Conservation (phyloP, 1,284 basidiomycete genomes). For the Cystobasidium pallidum region DNA sequence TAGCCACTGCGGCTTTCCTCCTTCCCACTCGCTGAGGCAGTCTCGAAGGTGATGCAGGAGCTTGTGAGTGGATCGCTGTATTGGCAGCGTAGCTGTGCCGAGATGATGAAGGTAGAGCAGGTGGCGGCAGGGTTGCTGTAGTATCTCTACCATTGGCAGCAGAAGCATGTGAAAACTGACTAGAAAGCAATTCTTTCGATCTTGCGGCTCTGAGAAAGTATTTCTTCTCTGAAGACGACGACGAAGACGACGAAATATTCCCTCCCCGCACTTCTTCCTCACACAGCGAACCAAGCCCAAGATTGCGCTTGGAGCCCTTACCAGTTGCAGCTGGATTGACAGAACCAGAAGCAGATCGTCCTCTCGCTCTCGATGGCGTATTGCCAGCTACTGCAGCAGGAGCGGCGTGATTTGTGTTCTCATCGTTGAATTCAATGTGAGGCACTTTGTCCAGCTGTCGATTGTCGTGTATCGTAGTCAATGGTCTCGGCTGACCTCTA, state of each 20-base stretch:
- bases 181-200: conserved; percentile 34
- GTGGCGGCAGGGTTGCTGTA: conserved; percentile 21
- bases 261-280: conserved; percentile 11
- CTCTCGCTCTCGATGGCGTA: neutral
- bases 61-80: neutral
- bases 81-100: neutral
- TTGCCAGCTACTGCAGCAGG: neutral
- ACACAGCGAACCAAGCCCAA: neutral
- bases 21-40: conserved; percentile 17
- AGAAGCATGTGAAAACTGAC: conserved; percentile 19
- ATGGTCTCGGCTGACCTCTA: conserved; percentile 22
- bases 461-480: conserved; percentile 39
- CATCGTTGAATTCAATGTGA: conserved; percentile 30
- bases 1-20: conserved; percentile 33
- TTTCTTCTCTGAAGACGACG: conserved; percentile 9
- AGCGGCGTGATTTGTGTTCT: conserved; percentile 36
- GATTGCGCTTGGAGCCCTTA: conserved; percentile 3
- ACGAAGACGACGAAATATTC: conserved; percentile 20
- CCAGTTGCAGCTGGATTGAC: conserved; percentile 1
- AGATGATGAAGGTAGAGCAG: conserved; percentile 4
- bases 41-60: conserved; percentile 23
- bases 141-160: conserved; percentile 26
- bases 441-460: conserved; percentile 32
- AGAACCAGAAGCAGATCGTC: conserved; percentile 9
- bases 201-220: conserved; percentile 34